phyloP scores from a whole-genome alignment of 768 basidiomycete genomes.

The Cystoderma amianthinum region DNA sequence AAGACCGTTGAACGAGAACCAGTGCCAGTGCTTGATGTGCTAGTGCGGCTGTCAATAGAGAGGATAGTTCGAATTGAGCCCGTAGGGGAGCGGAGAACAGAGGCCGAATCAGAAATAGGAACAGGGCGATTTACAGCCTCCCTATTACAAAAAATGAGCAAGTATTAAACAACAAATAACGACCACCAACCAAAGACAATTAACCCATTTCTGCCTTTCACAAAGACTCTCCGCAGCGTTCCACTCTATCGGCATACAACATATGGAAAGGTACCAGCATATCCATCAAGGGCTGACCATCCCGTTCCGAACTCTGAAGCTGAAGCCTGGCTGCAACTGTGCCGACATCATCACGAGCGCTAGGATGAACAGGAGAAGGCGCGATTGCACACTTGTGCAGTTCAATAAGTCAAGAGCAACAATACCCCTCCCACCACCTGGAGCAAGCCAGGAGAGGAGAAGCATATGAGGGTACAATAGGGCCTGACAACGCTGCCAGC shows the following conservation, averaged over 20 bases:
- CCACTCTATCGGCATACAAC: constrained; percentile 84
- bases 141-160: constrained; percentile 40
- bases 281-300: constrained; percentile 52
- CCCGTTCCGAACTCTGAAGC: constrained; percentile 46
- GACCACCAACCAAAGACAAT: constrained; percentile 70
- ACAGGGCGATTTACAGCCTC: constrained; percentile 65
- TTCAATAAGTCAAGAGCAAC: constrained; percentile 84
- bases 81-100: constrained; percentile 42
- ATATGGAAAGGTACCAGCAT: constrained; percentile 87
- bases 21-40: constrained; percentile 32
- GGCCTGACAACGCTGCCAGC: constrained; percentile 79
- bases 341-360: constrained; percentile 80
- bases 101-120: constrained; percentile 37
- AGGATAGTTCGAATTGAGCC: constrained; percentile 64
- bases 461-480: constrained; percentile 80
- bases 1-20: constrained; percentile 72
- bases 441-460: constrained; percentile 80
- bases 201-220: constrained; percentile 88
- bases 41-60: constrained; percentile 41
- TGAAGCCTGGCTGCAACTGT: constrained; percentile 69
- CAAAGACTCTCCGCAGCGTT: constrained; percentile 88
- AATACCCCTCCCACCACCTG: constrained; percentile 76
- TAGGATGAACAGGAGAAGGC: constrained; percentile 74
- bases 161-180: constrained; percentile 2
- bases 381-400: constrained; percentile 80